Conservation (phyloP, 495 filamentous ascomycete species). For the Hypoxylon trugodes region DNA sequence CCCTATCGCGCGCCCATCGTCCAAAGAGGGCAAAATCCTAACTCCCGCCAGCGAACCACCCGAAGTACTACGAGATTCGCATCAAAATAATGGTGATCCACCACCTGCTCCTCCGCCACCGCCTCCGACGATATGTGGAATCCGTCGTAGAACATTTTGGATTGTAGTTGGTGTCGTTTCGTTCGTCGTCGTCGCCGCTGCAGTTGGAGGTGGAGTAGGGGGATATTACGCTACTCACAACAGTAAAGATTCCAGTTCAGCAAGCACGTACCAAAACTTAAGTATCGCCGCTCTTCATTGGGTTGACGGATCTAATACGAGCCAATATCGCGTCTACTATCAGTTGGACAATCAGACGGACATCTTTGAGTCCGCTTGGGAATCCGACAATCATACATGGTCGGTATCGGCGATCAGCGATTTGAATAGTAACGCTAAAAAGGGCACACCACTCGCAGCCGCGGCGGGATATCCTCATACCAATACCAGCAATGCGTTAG, state of each 20-base stretch:
- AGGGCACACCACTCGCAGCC: no score
- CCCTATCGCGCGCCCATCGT: neutral
- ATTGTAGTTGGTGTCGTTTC: neutral
- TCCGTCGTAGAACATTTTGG: neutral
- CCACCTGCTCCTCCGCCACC: neutral
- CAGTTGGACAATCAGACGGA: no score
- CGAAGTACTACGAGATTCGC: neutral
- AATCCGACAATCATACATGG: no score
- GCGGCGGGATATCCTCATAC: neutral
- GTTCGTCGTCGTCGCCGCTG: neutral
- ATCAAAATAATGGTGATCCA: neutral
- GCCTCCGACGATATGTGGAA: neutral
- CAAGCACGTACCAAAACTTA: no score
- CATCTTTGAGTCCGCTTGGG: no score
- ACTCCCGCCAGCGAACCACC: no score
- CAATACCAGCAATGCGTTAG: neutral
- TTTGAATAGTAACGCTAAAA: no score
- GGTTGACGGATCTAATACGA: no score
- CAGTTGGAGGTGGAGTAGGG: neutral
- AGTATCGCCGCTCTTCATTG: no score
- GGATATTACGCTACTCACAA: neutral
- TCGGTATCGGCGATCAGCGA: no score
- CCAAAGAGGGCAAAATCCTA: neutral
- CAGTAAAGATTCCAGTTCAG: neutral
- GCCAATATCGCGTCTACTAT: no score